Evolutionary conservation across 129 eudicot genomes (phyloP).

Genomic region (Glebionis coronaria): DNA sequence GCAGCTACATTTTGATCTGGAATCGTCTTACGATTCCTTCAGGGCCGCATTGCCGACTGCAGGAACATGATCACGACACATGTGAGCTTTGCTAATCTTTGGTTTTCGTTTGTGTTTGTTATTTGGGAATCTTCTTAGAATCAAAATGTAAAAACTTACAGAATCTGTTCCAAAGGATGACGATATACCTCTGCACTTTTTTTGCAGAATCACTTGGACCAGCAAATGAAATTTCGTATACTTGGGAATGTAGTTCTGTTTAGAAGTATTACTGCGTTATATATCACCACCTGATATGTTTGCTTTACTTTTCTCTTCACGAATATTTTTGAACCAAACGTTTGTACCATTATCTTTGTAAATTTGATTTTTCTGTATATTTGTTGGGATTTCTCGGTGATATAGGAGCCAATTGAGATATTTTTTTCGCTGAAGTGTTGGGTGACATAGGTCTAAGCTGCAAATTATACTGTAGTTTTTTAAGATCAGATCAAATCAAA

Average conservation of each 20-base stretch:
- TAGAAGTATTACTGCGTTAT: neutral
- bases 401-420: no score
- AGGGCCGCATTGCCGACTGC: constrained; percentile 88
- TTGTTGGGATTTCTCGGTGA: no score
- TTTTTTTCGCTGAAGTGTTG: no score
- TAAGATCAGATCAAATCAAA: no score
- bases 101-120: neutral
- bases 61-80: constrained; percentile 29
- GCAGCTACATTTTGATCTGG: constrained; percentile 74
- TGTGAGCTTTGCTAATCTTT: neutral
- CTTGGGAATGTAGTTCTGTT: neutral
- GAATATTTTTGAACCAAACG: neutral
- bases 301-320: neutral
- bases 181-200: no score
- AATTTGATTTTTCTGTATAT: no score
- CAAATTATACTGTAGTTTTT: no score
- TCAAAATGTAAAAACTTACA: neutral
- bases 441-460: no score
- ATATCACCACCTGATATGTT: neutral
- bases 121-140: neutral
- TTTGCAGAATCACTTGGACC: neutral
- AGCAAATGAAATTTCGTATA: neutral
- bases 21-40: constrained; percentile 87
- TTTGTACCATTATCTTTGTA: neutral
- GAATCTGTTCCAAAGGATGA: neutral